Conservation (phyloP, 2,329 filamentous ascomycete species). For the Scopulariopsis brevicaulis region DNA sequence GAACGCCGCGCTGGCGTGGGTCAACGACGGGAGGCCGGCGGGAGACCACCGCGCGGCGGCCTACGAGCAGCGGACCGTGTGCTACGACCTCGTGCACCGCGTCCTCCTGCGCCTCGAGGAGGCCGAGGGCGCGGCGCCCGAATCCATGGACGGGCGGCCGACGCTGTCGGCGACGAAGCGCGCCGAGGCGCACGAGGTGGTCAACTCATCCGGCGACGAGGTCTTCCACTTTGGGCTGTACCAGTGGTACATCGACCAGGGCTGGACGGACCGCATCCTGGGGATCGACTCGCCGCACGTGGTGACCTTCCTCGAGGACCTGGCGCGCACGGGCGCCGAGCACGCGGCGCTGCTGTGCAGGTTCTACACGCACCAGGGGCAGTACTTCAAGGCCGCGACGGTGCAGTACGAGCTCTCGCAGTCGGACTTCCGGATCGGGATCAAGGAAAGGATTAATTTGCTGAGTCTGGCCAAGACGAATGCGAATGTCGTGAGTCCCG, state of each 20-base stretch:
- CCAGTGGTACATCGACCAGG: slow-evolving; percentile 86
- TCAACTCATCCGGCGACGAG: slow-evolving; percentile 79
- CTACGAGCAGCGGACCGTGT: slow-evolving; percentile 62
- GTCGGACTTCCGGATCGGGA: slow-evolving; percentile 66
- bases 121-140: slow-evolving; percentile 55
- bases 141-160: slow-evolving; percentile 65
- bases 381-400: slow-evolving; percentile 76
- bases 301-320: slow-evolving; percentile 71
- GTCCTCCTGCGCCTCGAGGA: slow-evolving; percentile 69
- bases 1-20: slow-evolving; percentile 74
- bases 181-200: slow-evolving; percentile 80
- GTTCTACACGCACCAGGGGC: slow-evolving; percentile 76
- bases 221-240: slow-evolving; percentile 96
- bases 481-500: slow-evolving; percentile 70
- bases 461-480: slow-evolving; percentile 87
- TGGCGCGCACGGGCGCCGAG: slow-evolving; percentile 57
- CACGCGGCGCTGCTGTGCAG: slow-evolving; percentile 88
- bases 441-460: slow-evolving; percentile 80
- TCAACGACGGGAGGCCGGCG: slow-evolving; percentile 69
- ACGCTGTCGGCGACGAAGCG: slow-evolving; percentile 69
- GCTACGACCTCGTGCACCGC: slow-evolving; percentile 81
- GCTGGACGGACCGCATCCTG: slow-evolving; percentile 76
- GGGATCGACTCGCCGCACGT: slow-evolving; percentile 78
- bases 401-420: slow-evolving; percentile 78
- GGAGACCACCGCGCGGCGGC: slow-evolving; percentile 57